A percentile compares a stretch with the other conserved stretches of the same genome.
Evolutionary conservation across 257 asterid genomes (phyloP).

Genomic region (Solanum neorickii): DNA sequence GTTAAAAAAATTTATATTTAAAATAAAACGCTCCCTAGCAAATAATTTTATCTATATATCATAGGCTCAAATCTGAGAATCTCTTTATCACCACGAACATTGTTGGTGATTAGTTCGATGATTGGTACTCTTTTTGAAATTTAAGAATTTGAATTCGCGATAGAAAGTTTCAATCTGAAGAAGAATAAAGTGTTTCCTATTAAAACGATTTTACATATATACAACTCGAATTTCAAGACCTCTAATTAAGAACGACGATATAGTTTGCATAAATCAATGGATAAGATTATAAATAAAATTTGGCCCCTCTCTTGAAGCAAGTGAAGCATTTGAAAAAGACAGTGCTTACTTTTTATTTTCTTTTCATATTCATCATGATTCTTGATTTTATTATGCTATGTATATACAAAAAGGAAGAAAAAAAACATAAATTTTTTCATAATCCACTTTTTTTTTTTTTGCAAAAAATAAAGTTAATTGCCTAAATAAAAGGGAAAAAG

Average conservation of each 20-base stretch:
- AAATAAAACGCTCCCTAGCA: not conserved
- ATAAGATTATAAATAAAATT: not conserved
- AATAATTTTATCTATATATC: not conserved
- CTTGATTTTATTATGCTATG: not conserved
- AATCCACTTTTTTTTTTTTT: not conserved
- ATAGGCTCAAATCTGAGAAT: not conserved
- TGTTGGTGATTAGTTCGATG: not conserved
- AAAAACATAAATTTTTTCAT: not conserved
- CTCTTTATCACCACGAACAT: not conserved
- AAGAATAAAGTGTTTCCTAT: not conserved
- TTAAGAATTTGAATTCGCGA: rapidly evolving
- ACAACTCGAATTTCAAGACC: not conserved
- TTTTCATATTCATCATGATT: not conserved
- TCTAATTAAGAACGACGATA: not conserved
- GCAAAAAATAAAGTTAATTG: not conserved
- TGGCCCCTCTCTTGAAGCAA: not conserved
- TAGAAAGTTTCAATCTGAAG: not conserved
- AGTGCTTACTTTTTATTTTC: not conserved
- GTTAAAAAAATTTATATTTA: not conserved
- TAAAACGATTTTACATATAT: not conserved
- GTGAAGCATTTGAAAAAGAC: not conserved
- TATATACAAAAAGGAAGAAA: not conserved
- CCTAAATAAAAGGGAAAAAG: not conserved
- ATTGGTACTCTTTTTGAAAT: not conserved
- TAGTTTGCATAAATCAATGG: not conserved